These are phyloP conservation scores for Kalanchoe fedtschenkoi DNA, from an alignment of 164 flowering plant species.

Conservation along the genomic window DNA sequence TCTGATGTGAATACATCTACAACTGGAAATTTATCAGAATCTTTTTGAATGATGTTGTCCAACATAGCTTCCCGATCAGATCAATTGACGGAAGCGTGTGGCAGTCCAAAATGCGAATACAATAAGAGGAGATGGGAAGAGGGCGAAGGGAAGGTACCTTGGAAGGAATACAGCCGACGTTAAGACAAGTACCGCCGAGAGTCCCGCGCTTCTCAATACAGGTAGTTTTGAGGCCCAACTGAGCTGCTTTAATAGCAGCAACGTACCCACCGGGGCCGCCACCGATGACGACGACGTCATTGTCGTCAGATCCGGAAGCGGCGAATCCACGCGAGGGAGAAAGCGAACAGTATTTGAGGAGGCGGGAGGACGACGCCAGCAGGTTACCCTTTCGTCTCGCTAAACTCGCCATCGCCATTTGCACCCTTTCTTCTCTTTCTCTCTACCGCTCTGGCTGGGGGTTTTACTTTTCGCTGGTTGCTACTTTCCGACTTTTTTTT, in stretches of 20 bases:
- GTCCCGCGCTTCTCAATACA: conserved; percentile 89
- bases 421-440: not conserved
- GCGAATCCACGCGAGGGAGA: conserved; percentile 47
- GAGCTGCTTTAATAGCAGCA: conserved; percentile 95
- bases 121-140: no score
- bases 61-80: no score
- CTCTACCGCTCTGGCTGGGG: no score
- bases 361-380: conserved; percentile 19
- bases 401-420: conserved; percentile 66
- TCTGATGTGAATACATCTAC: no score
- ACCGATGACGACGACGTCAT: conserved; percentile 84
- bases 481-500: no score
- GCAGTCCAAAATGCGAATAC: no score
- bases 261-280: conserved; percentile 99
- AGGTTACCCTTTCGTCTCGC: conserved; percentile 40
- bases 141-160: no score
- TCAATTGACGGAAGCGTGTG: no score
- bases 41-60: no score
- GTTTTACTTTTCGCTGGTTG: no score
- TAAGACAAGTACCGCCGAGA: conserved; percentile 92
- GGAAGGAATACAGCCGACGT: conserved; percentile 96
- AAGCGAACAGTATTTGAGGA: conserved; percentile 3
- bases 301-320: conserved; percentile 64
- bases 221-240: conserved; percentile 85
- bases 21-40: no score